A percentile compares a stretch with the other conserved stretches of the same genome.
Evolutionary conservation across 176 grass and related monocot genomes (phyloP).

Genomic region (Elaeis guineensis): DNA sequence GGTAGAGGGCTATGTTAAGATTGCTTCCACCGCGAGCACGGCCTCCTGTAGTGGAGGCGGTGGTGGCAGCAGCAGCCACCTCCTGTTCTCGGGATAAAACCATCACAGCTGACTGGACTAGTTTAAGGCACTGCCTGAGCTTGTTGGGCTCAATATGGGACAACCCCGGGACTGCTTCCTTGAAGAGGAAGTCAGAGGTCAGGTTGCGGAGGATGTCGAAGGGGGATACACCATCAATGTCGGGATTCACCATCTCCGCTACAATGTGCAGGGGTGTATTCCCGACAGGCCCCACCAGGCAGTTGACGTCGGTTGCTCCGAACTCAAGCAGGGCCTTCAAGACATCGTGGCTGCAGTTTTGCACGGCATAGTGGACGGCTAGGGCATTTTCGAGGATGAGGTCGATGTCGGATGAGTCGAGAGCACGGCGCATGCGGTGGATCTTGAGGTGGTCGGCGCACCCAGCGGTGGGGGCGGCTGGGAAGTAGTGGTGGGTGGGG

Average conservation of each 20-base stretch:
- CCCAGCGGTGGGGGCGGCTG: neutral
- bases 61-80: no score
- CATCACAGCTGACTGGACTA: no score
- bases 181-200: no score
- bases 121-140: no score
- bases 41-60: conserved; percentile 8
- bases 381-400: conserved; percentile 89
- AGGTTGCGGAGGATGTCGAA: no score
- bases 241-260: no score
- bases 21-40: conserved; percentile 7
- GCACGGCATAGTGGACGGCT: conserved; percentile 82
- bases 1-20: no score
- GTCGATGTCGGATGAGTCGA: conserved; percentile 97
- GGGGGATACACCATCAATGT: no score
- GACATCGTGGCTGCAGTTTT: conserved; percentile 81
- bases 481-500: conserved; percentile 12
- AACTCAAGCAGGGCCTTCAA: conserved; percentile 96
- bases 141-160: no score
- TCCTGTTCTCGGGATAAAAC: conserved; percentile 71
- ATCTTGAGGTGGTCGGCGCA: conserved; percentile 59
- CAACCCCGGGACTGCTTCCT: no score
- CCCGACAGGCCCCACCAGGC: conserved; percentile 53
- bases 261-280: conserved; percentile 76
- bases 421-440: conserved; percentile 46
- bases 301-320: conserved; percentile 86